These are phyloP conservation scores for Sungouiozyma intestinalis DNA, from an alignment of 805 yeast genomes.

Conservation along the genomic window DNA sequence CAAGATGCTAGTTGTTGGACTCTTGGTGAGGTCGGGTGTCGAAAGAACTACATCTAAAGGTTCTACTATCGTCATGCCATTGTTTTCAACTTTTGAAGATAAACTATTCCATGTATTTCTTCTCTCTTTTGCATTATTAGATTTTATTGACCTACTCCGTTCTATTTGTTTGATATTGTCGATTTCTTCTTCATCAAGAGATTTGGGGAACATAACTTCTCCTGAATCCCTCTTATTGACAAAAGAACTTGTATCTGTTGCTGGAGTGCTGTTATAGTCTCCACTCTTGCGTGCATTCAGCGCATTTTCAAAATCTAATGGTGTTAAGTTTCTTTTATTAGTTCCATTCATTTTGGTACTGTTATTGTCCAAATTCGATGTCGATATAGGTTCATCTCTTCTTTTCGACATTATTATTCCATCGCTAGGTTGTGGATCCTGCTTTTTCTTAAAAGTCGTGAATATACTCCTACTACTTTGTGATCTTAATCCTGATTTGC, in stretches of 20 bases:
- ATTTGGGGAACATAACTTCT: slow-evolving; percentile 62
- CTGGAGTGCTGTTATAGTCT: background rate
- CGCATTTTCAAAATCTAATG: slow-evolving; percentile 17
- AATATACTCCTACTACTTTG: background rate
- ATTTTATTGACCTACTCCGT: slow-evolving; percentile 51
- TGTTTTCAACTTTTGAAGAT: slow-evolving; percentile 32
- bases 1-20: slow-evolving; percentile 31
- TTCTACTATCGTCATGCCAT: slow-evolving; percentile 40
- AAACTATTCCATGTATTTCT: slow-evolving; percentile 27
- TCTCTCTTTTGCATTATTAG: slow-evolving; percentile 28
- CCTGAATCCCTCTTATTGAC: slow-evolving; percentile 31
- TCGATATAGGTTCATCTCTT: background rate
- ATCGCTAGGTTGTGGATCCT: background rate
- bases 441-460: background rate
- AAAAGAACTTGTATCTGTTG: background rate
- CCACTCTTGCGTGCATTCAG: background rate
- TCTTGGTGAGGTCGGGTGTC: slow-evolving; percentile 29
- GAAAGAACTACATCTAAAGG: slow-evolving; percentile 22
- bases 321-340: slow-evolving; percentile 21
- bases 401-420: background rate
- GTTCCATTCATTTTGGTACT: background rate
- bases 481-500: background rate
- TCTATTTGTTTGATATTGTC: slow-evolving; percentile 66
- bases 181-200: slow-evolving; percentile 55
- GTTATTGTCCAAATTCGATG: background rate